phyloP scores from a whole-genome alignment of 441 rosid species.

The Biscutella laevigata region DNA sequence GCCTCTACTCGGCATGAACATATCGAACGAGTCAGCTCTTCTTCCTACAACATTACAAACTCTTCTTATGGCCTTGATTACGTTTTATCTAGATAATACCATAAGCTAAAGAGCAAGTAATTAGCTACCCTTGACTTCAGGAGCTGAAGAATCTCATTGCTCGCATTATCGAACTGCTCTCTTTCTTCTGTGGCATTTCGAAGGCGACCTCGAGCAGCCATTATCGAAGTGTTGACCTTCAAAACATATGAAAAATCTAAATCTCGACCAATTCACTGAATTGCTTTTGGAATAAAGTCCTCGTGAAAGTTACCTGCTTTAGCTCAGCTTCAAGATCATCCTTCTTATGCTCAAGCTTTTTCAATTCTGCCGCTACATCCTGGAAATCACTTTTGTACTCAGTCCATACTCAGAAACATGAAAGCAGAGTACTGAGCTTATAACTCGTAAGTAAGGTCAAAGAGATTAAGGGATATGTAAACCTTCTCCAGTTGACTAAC shows the following conservation, averaged over 20 bases:
- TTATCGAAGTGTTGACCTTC: constrained; percentile 58
- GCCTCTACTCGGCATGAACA: constrained; percentile 66
- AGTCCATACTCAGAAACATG: neutral
- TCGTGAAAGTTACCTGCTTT: constrained; percentile 37
- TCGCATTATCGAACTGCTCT: constrained; percentile 83
- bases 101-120: neutral
- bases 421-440: neutral
- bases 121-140: constrained; percentile 57
- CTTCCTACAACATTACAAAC: constrained; percentile 48
- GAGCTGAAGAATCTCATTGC: constrained; percentile 66
- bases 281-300: neutral
- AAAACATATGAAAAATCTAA: constrained; percentile 2
- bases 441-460: neutral
- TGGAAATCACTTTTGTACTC: constrained; percentile 27
- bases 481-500: constrained; percentile 81
- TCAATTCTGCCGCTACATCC: constrained; percentile 59
- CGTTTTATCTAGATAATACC: neutral
- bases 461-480: constrained; percentile 4
- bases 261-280: neutral
- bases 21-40: constrained; percentile 68
- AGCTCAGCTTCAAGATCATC: constrained; percentile 73
- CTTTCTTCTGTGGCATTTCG: constrained; percentile 78
- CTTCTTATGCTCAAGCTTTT: constrained; percentile 54
- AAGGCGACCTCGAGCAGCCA: constrained; percentile 49
- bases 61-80: neutral